Percentiles rank a stretch among this genome's conserved stretches.
phyloP scores from a whole-genome alignment of 345 rosid genomes.

The Eucalyptus globulus region DNA sequence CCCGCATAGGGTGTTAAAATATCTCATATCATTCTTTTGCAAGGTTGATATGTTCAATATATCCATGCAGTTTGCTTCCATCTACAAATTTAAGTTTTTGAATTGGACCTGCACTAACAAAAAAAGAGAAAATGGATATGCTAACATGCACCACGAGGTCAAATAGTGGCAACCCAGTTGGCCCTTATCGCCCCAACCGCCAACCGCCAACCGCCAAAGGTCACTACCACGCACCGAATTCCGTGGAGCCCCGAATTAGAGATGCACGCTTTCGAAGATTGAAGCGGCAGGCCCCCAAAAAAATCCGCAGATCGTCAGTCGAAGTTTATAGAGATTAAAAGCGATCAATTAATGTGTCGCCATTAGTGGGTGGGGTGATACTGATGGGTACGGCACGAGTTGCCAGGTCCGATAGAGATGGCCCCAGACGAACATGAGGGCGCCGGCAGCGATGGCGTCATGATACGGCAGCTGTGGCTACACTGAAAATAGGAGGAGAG shows the following conservation, averaged over 20 bases:
- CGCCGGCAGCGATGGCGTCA: neutral
- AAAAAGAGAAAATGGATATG: rapidly evolving
- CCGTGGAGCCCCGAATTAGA: neutral
- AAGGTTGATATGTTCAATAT: neutral
- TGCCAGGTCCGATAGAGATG: neutral
- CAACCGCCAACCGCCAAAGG: neutral
- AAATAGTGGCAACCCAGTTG: neutral
- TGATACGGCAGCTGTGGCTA: neutral
- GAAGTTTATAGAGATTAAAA: neutral
- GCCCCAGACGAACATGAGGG: neutral
- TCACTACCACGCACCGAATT: neutral
- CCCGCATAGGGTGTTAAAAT: neutral
- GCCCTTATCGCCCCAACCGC: neutral
- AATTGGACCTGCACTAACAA: neutral
- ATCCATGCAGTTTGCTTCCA: rapidly evolving
- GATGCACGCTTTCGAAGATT: neutral
- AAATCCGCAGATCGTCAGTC: neutral
- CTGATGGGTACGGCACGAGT: neutral
- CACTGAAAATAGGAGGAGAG: neutral
- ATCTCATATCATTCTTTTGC: rapidly evolving
- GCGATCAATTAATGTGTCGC: neutral
- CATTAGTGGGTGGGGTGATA: neutral
- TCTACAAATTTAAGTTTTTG: neutral
- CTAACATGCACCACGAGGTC: neutral
- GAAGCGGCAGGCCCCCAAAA: neutral